These are phyloP conservation scores for Chaetomiaceae sp. DNA, from an alignment of 2,329 filamentous ascomycete genomes.

Conservation along the genomic window DNA sequence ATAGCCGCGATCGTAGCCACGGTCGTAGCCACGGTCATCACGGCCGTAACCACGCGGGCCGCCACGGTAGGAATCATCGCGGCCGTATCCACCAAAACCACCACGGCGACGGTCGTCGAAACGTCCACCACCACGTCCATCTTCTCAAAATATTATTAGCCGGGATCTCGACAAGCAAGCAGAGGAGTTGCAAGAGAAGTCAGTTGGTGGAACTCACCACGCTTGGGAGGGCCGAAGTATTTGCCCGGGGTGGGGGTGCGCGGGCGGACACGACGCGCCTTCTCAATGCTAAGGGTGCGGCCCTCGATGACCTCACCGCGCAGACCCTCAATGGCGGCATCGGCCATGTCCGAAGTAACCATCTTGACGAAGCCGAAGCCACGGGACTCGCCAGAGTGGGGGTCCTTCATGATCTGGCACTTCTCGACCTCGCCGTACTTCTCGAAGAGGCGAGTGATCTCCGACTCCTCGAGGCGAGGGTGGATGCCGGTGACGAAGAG, in stretches of 20 bases:
- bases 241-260: conserved; percentile 96
- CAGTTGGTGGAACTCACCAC: conserved; percentile 59
- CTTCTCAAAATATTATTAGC: conserved; percentile 48
- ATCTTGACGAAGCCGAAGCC: conserved; percentile 99
- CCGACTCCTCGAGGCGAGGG: conserved; percentile 80
- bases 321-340: conserved; percentile 92
- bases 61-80: conserved; percentile 54
- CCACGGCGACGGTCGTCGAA: conserved; percentile 63
- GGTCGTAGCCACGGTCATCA: conserved; percentile 44
- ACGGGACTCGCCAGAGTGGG: conserved; percentile 96
- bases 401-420: conserved; percentile 99
- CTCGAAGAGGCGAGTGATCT: conserved; percentile 92
- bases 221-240: conserved; percentile 97
- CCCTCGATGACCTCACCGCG: conserved; percentile 95
- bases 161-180: no score
- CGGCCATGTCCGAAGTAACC: conserved; percentile 89
- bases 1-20: conserved; percentile 48
- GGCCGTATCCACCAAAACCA: conserved; percentile 53
- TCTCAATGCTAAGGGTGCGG: conserved; percentile 95
- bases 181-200: no score
- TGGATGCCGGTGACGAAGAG: conserved; percentile 98
- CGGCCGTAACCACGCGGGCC: conserved; percentile 29
- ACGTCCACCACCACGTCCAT: conserved; percentile 49
- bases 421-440: conserved; percentile 99
- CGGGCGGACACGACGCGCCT: conserved; percentile 90